A percentile compares a stretch with the other conserved stretches of the same genome.
Evolutionary conservation across 2,329 filamentous ascomycete species (phyloP).

Genomic region (Zymoseptoria pseudotritici): DNA sequence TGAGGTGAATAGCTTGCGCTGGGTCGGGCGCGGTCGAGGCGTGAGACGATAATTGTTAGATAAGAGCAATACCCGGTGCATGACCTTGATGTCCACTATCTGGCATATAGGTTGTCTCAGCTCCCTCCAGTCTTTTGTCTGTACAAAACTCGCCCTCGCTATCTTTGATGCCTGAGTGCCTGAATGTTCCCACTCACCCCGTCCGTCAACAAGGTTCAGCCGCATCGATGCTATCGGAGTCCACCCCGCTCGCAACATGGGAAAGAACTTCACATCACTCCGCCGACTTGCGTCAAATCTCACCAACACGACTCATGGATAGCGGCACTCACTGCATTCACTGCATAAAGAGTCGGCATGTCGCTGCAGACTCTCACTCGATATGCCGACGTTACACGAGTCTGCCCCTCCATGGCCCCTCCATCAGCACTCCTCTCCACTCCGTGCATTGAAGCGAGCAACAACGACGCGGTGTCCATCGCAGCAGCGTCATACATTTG

Average conservation of each 20-base stretch:
- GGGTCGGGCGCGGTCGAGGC: too few relatives aligned
- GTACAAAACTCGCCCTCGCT: too few relatives aligned
- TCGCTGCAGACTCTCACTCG: too few relatives aligned
- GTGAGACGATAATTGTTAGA: too few relatives aligned
- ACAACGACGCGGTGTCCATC: not conserved
- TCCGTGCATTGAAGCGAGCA: not conserved
- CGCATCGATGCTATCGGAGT: not conserved
- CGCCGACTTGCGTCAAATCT: too few relatives aligned
- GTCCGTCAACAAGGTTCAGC: not conserved
- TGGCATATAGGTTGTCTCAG: not conserved
- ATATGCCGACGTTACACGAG: not conserved
- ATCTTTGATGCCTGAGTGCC: not conserved
- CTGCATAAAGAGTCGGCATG: too few relatives aligned
- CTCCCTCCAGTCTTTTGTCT: not conserved
- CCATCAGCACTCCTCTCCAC: not conserved
- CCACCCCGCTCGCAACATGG: not conserved
- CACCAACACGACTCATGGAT: too few relatives aligned
- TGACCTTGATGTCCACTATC: not conserved
- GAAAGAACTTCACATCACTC: not conserved
- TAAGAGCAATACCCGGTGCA: too few relatives aligned
- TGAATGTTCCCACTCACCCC: not conserved
- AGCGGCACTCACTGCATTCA: too few relatives aligned
- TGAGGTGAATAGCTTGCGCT: constrained; percentile 2
- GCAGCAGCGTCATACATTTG: not conserved
- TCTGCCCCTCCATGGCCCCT: not conserved